These are phyloP conservation scores for Waltergamsia citrina DNA, from an alignment of 2,329 filamentous ascomycete species.

Conservation along the genomic window DNA sequence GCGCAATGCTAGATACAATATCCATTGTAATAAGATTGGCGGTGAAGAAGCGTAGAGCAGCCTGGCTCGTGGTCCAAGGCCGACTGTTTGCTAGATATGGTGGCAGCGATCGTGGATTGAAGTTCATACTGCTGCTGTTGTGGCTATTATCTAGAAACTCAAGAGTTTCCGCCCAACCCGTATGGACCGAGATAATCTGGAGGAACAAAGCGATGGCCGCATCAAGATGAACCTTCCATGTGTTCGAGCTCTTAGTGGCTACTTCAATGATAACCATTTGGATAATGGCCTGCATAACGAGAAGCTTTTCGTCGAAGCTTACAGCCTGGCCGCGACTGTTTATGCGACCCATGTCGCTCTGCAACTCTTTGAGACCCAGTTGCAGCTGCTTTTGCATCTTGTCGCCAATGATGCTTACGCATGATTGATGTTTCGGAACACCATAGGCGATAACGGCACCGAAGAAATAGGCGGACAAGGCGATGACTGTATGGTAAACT, in stretches of 20 bases:
- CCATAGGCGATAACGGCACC: slow-evolving; percentile 27
- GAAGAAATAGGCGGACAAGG: slow-evolving; percentile 48
- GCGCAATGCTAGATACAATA: slow-evolving; percentile 37
- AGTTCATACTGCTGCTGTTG: too few relatives aligned
- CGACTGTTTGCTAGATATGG: slow-evolving; percentile 17
- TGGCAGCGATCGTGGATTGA: slow-evolving; percentile 21
- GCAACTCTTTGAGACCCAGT: slow-evolving; percentile 32
- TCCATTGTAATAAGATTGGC: slow-evolving; percentile 39
- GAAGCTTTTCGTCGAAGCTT: slow-evolving; percentile 21
- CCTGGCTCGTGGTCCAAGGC: slow-evolving; percentile 35
- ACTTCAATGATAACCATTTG: slow-evolving; percentile 46
- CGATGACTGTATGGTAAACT: slow-evolving; percentile 46
- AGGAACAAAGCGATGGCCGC: slow-evolving; percentile 39
- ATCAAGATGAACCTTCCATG: slow-evolving; percentile 40
- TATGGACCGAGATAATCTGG: slow-evolving; percentile 28
- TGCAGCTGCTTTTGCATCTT: slow-evolving; percentile 34
- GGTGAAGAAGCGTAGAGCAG: slow-evolving; percentile 35
- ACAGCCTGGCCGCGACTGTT: slow-evolving; percentile 18
- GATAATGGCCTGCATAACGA: slow-evolving; percentile 39
- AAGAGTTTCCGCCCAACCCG: slow-evolving; percentile 25
- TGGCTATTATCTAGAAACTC: too few relatives aligned
- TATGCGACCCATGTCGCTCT: slow-evolving; percentile 27
- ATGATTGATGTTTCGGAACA: slow-evolving; percentile 3
- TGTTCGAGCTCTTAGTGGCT: slow-evolving; percentile 31
- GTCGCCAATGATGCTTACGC: slow-evolving; percentile 22